Evolutionary conservation across 2,329 filamentous ascomycete species (phyloP).

Genomic region (Penicillium thymicola): DNA sequence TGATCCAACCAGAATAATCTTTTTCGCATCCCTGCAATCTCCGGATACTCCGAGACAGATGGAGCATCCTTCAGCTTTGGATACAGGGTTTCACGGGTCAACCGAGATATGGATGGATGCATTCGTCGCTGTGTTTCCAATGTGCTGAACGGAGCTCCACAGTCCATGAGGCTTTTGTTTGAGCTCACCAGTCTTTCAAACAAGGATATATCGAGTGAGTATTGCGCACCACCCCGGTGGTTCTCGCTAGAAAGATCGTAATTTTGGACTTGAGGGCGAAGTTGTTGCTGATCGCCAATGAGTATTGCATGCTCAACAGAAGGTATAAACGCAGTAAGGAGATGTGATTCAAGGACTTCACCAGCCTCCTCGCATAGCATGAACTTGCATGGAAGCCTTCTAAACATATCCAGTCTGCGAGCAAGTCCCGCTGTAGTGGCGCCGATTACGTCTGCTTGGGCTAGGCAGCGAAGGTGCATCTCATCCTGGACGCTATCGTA

Average conservation of each 20-base stretch:
- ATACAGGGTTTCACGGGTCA: conserved; percentile 51
- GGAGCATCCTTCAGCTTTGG: conserved; percentile 59
- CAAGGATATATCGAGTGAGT: conserved; percentile 49
- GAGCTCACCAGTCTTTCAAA: conserved; percentile 51
- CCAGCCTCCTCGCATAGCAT: conserved; percentile 46
- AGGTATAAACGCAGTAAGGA: conserved; percentile 41
- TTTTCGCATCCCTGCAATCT: conserved; percentile 48
- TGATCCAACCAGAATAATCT: conserved; percentile 56
- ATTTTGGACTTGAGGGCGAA: conserved; percentile 42
- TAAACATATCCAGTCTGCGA: conserved; percentile 44
- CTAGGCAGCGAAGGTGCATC: conserved; percentile 27
- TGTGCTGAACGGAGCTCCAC: conserved; percentile 36
- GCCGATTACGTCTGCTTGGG: conserved; percentile 50
- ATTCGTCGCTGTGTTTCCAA: conserved; percentile 63
- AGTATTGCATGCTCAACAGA: conserved; percentile 43
- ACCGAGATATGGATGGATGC: conserved; percentile 59
- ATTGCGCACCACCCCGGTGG: conserved; percentile 31
- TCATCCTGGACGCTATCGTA: conserved; percentile 22
- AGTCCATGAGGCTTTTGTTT: conserved; percentile 11
- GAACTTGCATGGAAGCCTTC: conserved; percentile 42
- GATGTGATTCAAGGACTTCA: conserved; percentile 43
- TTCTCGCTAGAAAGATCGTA: conserved; percentile 37
- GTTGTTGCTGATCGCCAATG: conserved; percentile 47
- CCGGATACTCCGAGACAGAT: conserved; percentile 35
- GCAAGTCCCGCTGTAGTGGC: conserved; percentile 55